Conservation (phyloP, 2,329 filamentous ascomycete genomes). For the Rugonectria rugulosa region DNA sequence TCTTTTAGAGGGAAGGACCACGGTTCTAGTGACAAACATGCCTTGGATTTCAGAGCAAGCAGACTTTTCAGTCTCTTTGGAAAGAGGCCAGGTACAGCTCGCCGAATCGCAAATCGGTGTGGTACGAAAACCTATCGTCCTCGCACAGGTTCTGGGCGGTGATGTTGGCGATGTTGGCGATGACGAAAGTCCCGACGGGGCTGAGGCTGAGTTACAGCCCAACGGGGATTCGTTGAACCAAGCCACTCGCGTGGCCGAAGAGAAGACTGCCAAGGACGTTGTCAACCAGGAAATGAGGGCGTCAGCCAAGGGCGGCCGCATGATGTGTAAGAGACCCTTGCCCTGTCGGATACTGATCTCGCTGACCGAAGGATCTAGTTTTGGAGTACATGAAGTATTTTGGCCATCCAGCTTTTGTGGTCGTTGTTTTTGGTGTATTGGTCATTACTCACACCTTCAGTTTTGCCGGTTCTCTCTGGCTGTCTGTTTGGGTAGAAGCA, state of each 20-base stretch:
- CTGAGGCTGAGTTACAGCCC: constrained; percentile 40
- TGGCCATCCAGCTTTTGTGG: constrained; percentile 53
- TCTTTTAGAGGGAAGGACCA: constrained; percentile 60
- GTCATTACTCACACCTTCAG: constrained; percentile 52
- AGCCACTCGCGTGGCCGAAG: constrained; percentile 43
- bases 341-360: not conserved
- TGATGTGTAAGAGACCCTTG: constrained; percentile 48
- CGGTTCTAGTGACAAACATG: constrained; percentile 64
- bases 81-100: constrained; percentile 52
- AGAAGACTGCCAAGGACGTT: constrained; percentile 50
- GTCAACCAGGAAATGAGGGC: constrained; percentile 57
- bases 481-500: constrained; percentile 62
- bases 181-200: constrained; percentile 34
- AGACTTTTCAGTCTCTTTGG: constrained; percentile 55
- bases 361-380: constrained; percentile 39
- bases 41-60: constrained; percentile 61
- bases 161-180: constrained; percentile 48
- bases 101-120: constrained; percentile 55
- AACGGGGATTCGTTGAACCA: constrained; percentile 42
- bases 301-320: constrained; percentile 53
- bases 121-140: constrained; percentile 52
- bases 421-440: constrained; percentile 48
- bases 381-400: constrained; percentile 61
- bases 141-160: constrained; percentile 48
- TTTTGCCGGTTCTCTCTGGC: constrained; percentile 56